These are phyloP conservation scores for Alternaria alternata DNA, from an alignment of 2,329 filamentous ascomycete genomes.

Conservation along the genomic window DNA sequence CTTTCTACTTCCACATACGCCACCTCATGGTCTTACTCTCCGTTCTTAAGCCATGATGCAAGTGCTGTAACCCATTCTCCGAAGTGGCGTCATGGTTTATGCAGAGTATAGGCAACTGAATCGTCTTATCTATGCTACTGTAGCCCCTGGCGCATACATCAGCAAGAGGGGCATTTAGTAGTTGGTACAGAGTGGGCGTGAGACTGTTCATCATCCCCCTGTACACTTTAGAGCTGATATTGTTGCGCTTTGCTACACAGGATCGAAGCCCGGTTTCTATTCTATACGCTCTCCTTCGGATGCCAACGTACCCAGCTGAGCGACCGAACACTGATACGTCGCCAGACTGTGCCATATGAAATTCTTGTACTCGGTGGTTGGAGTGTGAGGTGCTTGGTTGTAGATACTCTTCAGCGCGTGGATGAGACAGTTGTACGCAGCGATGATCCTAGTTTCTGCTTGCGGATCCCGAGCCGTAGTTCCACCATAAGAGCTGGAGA, in stretches of 20 bases:
- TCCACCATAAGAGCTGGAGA: conserved; percentile 12
- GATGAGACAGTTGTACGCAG: conserved; percentile 69
- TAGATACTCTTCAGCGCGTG: conserved; percentile 71
- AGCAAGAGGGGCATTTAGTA: too few species aligned
- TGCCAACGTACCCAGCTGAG: too few species aligned
- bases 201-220: too few species aligned
- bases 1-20: conserved; percentile 67
- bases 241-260: neutral
- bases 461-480: conserved; percentile 58
- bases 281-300: neutral
- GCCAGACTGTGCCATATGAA: too few species aligned
- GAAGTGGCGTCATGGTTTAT: conserved; percentile 27
- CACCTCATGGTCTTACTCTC: conserved; percentile 70
- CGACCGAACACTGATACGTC: too few species aligned
- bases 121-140: too few species aligned
- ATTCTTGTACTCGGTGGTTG: conserved; percentile 34
- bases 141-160: too few species aligned
- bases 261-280: neutral
- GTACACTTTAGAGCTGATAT: neutral
- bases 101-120: conserved; percentile 20
- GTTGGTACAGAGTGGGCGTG: too few species aligned
- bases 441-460: conserved; percentile 68
- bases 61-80: conserved; percentile 22
- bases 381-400: conserved; percentile 63
- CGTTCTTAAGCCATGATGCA: conserved; percentile 56